These are phyloP conservation scores for Cercospora citrullina DNA, from an alignment of 2,329 filamentous ascomycete species.

Conservation along the genomic window DNA sequence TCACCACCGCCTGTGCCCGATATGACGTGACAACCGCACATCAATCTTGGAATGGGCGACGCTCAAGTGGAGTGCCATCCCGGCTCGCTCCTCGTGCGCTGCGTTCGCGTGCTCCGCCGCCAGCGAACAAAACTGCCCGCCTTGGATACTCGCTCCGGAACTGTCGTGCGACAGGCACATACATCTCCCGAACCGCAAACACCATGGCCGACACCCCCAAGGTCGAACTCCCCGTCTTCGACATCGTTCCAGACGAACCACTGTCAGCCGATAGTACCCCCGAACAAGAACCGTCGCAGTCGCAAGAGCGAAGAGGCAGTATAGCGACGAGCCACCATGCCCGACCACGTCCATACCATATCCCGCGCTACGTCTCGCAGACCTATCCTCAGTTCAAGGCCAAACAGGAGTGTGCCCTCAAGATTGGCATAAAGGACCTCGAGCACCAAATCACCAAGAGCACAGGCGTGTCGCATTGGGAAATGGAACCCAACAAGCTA, in stretches of 20 bases:
- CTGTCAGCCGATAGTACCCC: constrained; percentile 1
- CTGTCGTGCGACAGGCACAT: neutral
- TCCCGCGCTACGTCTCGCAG: constrained; percentile 36
- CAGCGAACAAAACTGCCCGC: neutral
- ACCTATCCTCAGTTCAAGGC: constrained; percentile 37
- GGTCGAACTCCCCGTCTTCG: constrained; percentile 31
- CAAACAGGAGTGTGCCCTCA: constrained; percentile 37
- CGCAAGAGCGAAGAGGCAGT: constrained; percentile 17
- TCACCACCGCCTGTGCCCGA: neutral
- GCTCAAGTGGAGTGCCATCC: constrained; percentile 9
- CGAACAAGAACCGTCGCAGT: constrained; percentile 11
- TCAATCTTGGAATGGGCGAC: neutral
- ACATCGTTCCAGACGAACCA: constrained; percentile 24
- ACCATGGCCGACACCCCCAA: constrained; percentile 29
- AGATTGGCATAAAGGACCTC: constrained; percentile 37
- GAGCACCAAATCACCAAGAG: constrained; percentile 35
- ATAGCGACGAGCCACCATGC: constrained; percentile 36
- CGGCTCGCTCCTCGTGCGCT: constrained; percentile 4
- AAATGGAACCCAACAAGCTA: constrained; percentile 35
- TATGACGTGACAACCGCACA: constrained; percentile 20
- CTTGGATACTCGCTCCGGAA: neutral
- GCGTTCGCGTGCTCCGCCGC: constrained; percentile 5
- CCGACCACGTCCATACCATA: constrained; percentile 37
- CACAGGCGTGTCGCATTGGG: constrained; percentile 33
- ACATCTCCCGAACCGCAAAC: neutral